Evolutionary conservation across 768 basidiomycete genomes (phyloP), one percentile per base, ranked within the genome.

Genomic region (Auriscalpium vulgare): DNA sequence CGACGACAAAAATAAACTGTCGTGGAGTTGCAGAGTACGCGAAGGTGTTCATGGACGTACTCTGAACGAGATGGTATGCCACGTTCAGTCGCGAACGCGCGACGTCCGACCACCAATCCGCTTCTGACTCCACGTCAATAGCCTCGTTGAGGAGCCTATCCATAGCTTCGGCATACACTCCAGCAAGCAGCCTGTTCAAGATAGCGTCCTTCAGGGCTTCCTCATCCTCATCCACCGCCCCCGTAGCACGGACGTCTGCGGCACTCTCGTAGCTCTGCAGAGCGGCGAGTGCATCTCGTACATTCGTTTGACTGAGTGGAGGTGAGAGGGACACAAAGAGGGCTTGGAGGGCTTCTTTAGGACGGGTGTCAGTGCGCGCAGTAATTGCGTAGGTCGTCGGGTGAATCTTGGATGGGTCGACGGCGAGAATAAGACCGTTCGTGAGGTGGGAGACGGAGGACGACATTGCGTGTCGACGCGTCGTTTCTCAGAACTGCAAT

Each of bases 71-170:
- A 68, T 88, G 92, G 65, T 79, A 71, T 3, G 78, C 77, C 10
- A 85, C 75, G 17, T 75, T 78, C 51, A 70, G 61, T 29, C 74
- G 65, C 3, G 87, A 91, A 36, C 81, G 76, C 59, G 86, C 84
- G 44, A 88, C 67, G 34, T 82, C 78, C 14, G 78, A 76, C 94
- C 94, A 97, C 87, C 88, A 97, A 47, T 88, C 81, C 17, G 88
- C 82, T 63, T 93, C 90, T 8, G 76, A 69, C 62, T 94, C 91
- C 11, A 84, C 81, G 37, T 82, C 68, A 9, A 80, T 74, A 1
- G 93, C 89, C 63, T 90, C 82, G 10, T 73, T 65, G 56, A 95
- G 68, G 56, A 84, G 81, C 19, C 73, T 64, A 59, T 90, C 80
- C 63, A 94, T 69, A 1, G 82, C 77, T 53, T 85, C 78, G 6